Base-by-base conservation (phyloP, 2,329 filamentous ascomycete genomes). In the Ceratocystis colombiana region DNA sequence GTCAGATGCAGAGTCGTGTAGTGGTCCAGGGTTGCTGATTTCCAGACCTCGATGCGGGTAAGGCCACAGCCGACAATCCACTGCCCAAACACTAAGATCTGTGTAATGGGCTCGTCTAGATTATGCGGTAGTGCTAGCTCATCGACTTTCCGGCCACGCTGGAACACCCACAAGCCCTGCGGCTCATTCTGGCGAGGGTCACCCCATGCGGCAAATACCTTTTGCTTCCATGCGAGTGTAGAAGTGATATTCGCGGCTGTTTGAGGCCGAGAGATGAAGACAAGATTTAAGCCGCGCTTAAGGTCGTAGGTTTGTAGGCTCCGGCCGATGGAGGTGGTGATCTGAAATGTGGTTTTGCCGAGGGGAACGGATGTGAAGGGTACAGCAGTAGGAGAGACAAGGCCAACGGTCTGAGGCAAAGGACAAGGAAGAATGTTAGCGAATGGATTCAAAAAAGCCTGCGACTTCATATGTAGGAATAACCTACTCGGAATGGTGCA, bases 301-400 rank as follows among this genome's bases (percentile, higher is more conserved):
- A 99, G 79, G 74, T 99, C 94, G 78, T 99, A 99, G 0, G 94
- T 99, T 76, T 99, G 94, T 61, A 99, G 82, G 68, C 88, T 90
- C 72, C 87, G 84, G 69, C 93, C 94, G 69, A 95, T 89, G 0
- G 90, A 97, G 37, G 94, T 99, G 44, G 94, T 97, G 75, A 99
- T 90, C 75, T 99, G 94, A 74, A 96, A 99, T 2, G 91, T 96
- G 0, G 90, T 93, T 77, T 96, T 96, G 67, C 94, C 94, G 17
- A 96, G 80, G 0, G 93, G 89, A 41, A 95, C 83, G 5, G 88
- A 88, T 1, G 93, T 92, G 73, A 99, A 97, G 0, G 94, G 93
- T 0, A 96, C 90, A 62, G 81, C 77, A 1, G 93, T 96, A 0
- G 94, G 90, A 4, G 94, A 96, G 1, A 99, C 90, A 41, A 99